These are phyloP conservation scores for Teratosphaeria gauchensis DNA, from an alignment of 2,329 filamentous ascomycete genomes.

Conservation along the genomic window DNA sequence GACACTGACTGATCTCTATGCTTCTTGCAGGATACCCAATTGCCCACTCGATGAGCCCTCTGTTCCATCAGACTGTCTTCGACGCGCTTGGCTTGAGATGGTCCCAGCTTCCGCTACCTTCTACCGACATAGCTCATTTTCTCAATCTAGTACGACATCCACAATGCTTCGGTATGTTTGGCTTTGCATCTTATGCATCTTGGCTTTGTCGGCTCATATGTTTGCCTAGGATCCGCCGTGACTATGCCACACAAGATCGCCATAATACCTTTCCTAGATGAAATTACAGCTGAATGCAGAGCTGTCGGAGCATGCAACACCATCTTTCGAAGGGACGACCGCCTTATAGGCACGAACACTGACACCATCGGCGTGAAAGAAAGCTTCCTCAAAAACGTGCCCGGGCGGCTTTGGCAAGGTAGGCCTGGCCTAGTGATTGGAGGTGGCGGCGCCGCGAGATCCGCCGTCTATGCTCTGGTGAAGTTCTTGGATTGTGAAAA, in stretches of 20 bases:
- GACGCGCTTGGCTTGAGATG: conserved; percentile 42
- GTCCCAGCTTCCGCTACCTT: conserved; percentile 41
- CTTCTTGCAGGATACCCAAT: conserved; percentile 44
- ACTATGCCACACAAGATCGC: conserved; percentile 80
- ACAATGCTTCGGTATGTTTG: conserved; percentile 50
- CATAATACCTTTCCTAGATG: conserved; percentile 64
- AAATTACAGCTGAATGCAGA: conserved; percentile 60
- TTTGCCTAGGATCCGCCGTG: conserved; percentile 51
- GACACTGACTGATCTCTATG: no score
- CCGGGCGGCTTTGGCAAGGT: conserved; percentile 42
- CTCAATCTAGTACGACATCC: conserved; percentile 44
- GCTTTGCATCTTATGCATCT: not conserved
- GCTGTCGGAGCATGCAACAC: conserved; percentile 75
- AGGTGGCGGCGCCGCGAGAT: conserved; percentile 68
- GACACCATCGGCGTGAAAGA: conserved; percentile 71
- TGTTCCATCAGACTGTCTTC: conserved; percentile 47
- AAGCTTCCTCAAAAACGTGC: conserved; percentile 47
- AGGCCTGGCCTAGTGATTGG: conserved; percentile 65
- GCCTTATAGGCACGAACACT: conserved; percentile 64
- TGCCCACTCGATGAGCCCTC: conserved; percentile 47
- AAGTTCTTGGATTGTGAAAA: conserved; percentile 57
- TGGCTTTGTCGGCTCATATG: not conserved
- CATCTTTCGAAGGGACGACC: conserved; percentile 52
- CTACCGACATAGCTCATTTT: conserved; percentile 35
- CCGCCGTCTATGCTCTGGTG: conserved; percentile 64